Evolutionary conservation across 208 protist genomes (phyloP).

Genomic region (Paratrypanosoma confusum): DNA sequence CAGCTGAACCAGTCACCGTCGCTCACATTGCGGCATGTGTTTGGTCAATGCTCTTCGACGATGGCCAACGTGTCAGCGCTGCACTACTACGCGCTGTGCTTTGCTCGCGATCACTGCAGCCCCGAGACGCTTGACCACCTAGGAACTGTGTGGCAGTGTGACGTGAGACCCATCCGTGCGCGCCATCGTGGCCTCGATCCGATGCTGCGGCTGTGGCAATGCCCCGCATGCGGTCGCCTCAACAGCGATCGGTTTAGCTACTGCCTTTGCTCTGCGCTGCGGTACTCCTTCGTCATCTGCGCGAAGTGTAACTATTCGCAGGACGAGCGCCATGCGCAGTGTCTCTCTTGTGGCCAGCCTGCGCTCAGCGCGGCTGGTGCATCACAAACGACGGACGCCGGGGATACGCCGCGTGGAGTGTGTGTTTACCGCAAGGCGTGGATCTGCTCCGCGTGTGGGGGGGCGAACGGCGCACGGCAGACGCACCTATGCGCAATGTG

Average conservation of each 20-base stretch:
- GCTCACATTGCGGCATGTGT: slow-evolving; percentile 41
- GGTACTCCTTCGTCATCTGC: slow-evolving; percentile 61
- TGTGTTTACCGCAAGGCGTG: slow-evolving; percentile 54
- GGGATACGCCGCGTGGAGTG: slow-evolving; percentile 9
- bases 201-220: slow-evolving; percentile 67
- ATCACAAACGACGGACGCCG: slow-evolving; percentile 12
- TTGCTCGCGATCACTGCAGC: slow-evolving; percentile 36
- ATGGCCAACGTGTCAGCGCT: slow-evolving; percentile 60
- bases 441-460: slow-evolving; percentile 39
- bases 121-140: slow-evolving; percentile 48
- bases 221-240: slow-evolving; percentile 49
- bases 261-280: slow-evolving; percentile 76
- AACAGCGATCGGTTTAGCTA: slow-evolving; percentile 88
- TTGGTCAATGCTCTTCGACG: slow-evolving; percentile 31
- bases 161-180: slow-evolving; percentile 26
- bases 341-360: slow-evolving; percentile 50
- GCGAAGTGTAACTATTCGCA: slow-evolving; percentile 53
- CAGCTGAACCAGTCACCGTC: slow-evolving; percentile 17
- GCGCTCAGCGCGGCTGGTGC: too few species aligned
- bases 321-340: slow-evolving; percentile 54
- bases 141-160: slow-evolving; percentile 47
- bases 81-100: slow-evolving; percentile 67
- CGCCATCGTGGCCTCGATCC: slow-evolving; percentile 29
- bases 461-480: slow-evolving; percentile 62
- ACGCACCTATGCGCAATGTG: slow-evolving; percentile 58